Evolutionary conservation across 805 yeast genomes (phyloP), one percentile per base, ranked within the genome.

Genomic region (Nakazawaea ishiwadae): DNA sequence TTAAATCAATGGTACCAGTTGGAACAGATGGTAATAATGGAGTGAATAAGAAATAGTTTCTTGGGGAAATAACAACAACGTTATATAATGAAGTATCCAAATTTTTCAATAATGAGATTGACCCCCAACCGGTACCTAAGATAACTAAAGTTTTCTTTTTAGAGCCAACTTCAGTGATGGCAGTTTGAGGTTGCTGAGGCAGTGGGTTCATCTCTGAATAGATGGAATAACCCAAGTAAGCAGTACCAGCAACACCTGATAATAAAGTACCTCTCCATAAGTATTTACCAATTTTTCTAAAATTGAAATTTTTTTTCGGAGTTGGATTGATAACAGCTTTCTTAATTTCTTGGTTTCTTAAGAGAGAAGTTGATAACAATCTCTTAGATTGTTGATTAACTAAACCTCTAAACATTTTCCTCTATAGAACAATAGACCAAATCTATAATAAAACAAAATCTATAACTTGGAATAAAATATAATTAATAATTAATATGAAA

Each of bases 91-190:
- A 70, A 31, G 96, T 83, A 61, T 90, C 96, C 60, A 90, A 69
- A 58, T 79, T 76, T 67, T 86, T 87, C 65, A 90, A 73, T 46
- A 89, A 68, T 7, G 96, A 81, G 40, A 90, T 82, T 12, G 95
- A 78, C 47, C 96, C 97, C 98, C 98, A 90, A 42, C 97, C 98
- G 19, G 96, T 80, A 49, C 95, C 95, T 58, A 77, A 77, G 64
- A 75, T 81, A 40, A 91, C 93, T 54, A 81, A 65, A 15, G 84
- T 79, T 63, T 82, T 81, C 71, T 79, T 81, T 55, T 70, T 65
- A 45, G 75, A 75, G 44, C 84, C 87, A 15, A 65, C 63, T 18
- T 62, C 63, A 40, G 58, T 54, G 44, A 66, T 65, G 31, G 54
- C 55, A 26, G 77, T 65, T 56, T 82, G 89, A 40, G 81, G 80